Percentiles rank a stretch among this genome's conserved stretches.
phyloP scores from a whole-genome alignment of 257 asterid genomes.

The Salvia hispanica region DNA sequence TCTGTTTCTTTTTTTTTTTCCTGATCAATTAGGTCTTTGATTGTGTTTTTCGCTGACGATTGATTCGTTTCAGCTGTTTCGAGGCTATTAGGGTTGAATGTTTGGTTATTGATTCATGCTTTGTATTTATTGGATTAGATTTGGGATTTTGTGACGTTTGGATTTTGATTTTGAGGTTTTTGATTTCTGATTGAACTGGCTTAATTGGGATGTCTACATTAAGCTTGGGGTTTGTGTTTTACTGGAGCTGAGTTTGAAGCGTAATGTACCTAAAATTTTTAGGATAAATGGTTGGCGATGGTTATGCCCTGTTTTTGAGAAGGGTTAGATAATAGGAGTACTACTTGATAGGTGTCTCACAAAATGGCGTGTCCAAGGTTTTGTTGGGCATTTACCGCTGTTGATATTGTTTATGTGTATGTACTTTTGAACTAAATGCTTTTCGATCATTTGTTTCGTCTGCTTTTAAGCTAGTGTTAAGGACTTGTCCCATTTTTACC shows the following conservation, averaged over 20 bases:
- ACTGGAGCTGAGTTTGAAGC: background rate
- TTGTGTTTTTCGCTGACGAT: conserved; percentile 7
- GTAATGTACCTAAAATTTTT: background rate
- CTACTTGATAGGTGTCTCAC: background rate
- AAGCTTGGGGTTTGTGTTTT: background rate
- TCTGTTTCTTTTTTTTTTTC: conserved; percentile 5
- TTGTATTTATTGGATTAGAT: conserved; percentile 9
- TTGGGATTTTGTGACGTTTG: background rate
- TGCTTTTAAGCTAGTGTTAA: background rate
- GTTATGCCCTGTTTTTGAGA: conserved; percentile 5
- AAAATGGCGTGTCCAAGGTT: background rate
- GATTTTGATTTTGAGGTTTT: conserved; percentile 14
- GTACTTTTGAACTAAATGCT: background rate
- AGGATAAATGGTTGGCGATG: background rate
- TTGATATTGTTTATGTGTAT: background rate
- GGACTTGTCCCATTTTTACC: background rate
- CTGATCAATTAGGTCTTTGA: background rate
- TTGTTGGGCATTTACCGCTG: background rate
- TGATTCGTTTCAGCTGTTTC: conserved; percentile 19
- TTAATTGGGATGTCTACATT: background rate
- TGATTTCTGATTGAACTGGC: background rate
- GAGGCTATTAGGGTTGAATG: conserved; percentile 12
- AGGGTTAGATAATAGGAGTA: background rate
- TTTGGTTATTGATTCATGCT: conserved; percentile 21
- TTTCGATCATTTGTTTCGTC: background rate